These are phyloP conservation scores for Aspergillus sp. DNA, from an alignment of 2,329 filamentous ascomycete species.

Conservation along the genomic window DNA sequence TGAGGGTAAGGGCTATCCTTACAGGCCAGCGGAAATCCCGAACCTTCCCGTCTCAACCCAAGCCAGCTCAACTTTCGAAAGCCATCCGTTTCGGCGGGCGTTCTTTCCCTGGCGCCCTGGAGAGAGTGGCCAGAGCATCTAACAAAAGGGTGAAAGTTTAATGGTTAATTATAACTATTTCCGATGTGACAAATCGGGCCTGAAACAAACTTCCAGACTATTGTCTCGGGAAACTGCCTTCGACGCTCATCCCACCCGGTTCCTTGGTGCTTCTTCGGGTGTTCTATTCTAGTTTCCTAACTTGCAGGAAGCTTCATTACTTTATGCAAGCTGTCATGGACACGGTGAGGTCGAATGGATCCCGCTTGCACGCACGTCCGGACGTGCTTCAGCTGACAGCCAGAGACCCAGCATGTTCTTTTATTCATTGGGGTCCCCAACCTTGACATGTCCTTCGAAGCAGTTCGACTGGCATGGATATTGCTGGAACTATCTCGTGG, in stretches of 20 bases:
- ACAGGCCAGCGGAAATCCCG: background rate
- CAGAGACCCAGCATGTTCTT: background rate
- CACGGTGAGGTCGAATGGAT: background rate
- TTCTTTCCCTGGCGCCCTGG: background rate
- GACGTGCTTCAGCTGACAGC: background rate
- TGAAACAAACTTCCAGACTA: slow-evolving; percentile 2
- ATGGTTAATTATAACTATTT: background rate
- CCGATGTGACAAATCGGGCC: background rate
- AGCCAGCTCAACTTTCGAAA: background rate
- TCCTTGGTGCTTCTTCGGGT: slow-evolving; percentile 4
- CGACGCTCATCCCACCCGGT: background rate
- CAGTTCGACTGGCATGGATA: background rate
- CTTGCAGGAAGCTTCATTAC: background rate
- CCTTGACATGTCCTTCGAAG: slow-evolving; percentile 1
- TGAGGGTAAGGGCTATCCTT: background rate
- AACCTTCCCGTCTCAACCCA: background rate
- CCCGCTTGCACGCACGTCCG: background rate
- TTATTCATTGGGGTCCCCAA: background rate
- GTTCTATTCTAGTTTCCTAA: slow-evolving; percentile 1
- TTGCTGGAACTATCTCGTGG: slow-evolving; percentile 3
- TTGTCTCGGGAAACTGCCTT: slow-evolving; percentile 1
- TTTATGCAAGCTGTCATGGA: slow-evolving; percentile 1
- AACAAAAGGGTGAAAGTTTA: background rate
- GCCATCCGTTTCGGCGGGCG: background rate
- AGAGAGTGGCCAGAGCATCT: background rate